phyloP scores from a whole-genome alignment of 2,329 filamentous ascomycete species.

The Byssothecium circinans region DNA sequence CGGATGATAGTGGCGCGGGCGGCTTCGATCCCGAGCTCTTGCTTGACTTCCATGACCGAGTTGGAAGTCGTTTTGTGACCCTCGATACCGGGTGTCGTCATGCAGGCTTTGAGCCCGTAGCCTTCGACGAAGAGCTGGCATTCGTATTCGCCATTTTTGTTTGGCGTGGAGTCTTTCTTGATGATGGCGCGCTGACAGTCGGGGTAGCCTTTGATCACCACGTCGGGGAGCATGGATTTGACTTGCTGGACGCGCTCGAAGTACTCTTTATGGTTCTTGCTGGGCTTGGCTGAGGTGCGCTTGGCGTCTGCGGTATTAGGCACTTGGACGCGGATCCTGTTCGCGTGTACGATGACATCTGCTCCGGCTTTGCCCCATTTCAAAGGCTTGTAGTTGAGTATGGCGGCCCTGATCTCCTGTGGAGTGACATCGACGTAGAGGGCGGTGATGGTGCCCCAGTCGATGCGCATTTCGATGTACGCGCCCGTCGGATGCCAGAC shows the following conservation, averaged over 20 bases:
- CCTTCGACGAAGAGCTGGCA: constrained; percentile 78
- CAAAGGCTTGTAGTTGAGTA: constrained; percentile 79
- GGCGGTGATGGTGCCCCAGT: constrained; percentile 74
- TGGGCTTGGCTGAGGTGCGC: constrained; percentile 27
- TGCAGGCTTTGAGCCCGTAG: constrained; percentile 84
- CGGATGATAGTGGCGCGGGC: constrained; percentile 84
- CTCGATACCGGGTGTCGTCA: constrained; percentile 90
- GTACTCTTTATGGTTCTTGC: constrained; percentile 59
- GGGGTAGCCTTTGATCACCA: constrained; percentile 89
- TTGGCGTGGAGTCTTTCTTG: constrained; percentile 71
- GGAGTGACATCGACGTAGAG: constrained; percentile 80
- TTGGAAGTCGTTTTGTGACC: constrained; percentile 76
- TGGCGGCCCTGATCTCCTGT: constrained; percentile 72
- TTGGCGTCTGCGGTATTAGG: constrained; percentile 47
- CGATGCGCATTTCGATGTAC: constrained; percentile 79
- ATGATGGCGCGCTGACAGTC: constrained; percentile 87
- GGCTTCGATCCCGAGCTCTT: constrained; percentile 92
- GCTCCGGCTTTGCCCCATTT: constrained; percentile 71
- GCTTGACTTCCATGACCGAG: constrained; percentile 83
- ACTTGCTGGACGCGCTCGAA: constrained; percentile 81
- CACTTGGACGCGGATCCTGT: constrained; percentile 72
- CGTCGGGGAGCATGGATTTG: constrained; percentile 75
- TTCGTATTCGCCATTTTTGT: constrained; percentile 63
- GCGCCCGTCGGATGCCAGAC: constrained; percentile 78
- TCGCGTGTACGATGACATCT: constrained; percentile 41